Evolutionary conservation across 257 asterid species (phyloP), one percentile per base, ranked within the genome.

Genomic region (Capsicum pubescens): DNA sequence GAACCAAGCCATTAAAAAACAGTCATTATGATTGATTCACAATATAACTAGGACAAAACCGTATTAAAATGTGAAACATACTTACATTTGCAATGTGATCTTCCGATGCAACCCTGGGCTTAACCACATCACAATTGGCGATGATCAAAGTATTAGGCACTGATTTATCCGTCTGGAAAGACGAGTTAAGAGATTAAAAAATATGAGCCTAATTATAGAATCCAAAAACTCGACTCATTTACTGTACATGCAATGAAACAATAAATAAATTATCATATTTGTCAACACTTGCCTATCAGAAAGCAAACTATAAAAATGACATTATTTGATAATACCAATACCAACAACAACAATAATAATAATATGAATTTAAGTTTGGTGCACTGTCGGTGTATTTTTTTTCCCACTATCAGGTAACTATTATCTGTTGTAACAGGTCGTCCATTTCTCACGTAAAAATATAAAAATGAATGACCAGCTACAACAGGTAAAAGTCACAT

Each of bases 121-220:
- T 94, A 87, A 93, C 97, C 80, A 97, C 92, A 85, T 95, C 98
- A 60, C 98, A 95, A 87, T 97, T 93, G 61, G 98, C 98, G 81
- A 97, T 89, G 21, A 97, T 93, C 92, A 97, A 84, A 46, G 99
- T 97, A 90, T 97, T 97, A 39, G 99, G 99, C 90, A 93, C 98
- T 3, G 97, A 89, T 84, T 90, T 93, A 83, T 97, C 99, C 26
- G 98, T 97, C 99, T 97, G 95, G 61, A 66, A 68, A 69, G 66
- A 21, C 81, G 71, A 7, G 50, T 54, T 77, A 2, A 52, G 26
- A 26, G 46, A 15, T 54, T 8, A 76, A 58, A 83, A 61, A 61
- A 60, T 3, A 59, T 16, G 70, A 44, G 16, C 4, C 39, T 14
- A 48, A 19, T 12, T 19, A 15, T 66, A 83, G 36, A 58, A 77